These are phyloP conservation scores for Pseudotulostoma volvatum DNA, from an alignment of 495 filamentous ascomycete species.

Conservation along the genomic window DNA sequence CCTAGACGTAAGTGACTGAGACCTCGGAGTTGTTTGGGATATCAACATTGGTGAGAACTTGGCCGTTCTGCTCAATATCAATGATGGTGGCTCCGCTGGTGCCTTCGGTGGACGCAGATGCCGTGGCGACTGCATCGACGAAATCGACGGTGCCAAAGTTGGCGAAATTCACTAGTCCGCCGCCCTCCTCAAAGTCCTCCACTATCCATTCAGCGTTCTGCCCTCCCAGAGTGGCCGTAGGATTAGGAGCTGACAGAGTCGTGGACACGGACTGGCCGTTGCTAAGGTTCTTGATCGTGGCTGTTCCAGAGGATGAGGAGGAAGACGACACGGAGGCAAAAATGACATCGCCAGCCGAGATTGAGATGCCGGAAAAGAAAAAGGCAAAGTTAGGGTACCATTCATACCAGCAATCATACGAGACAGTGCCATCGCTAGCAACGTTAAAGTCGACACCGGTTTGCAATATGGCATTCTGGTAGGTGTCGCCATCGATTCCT, in stretches of 20 bases:
- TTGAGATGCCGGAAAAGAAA: constrained; percentile 34
- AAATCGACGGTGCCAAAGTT: constrained; percentile 38
- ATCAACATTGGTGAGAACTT: constrained; percentile 31
- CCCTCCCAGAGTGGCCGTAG: constrained; percentile 20
- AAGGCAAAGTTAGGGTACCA: constrained; percentile 44
- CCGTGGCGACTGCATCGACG: constrained; percentile 24
- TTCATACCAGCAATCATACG: constrained; percentile 46
- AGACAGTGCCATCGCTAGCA: constrained; percentile 13
- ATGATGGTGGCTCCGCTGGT: constrained; percentile 29
- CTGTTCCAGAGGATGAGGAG: constrained; percentile 33
- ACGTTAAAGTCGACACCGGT: constrained; percentile 44
- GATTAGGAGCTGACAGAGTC: constrained; percentile 25
- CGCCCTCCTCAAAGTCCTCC: constrained; percentile 40
- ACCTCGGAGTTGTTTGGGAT: constrained; percentile 23
- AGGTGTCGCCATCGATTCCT: constrained; percentile 44
- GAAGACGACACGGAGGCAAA: constrained; percentile 34
- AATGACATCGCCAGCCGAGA: constrained; percentile 39
- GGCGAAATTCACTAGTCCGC: constrained; percentile 32
- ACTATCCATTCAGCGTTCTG: constrained; percentile 51
- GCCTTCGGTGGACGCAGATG: constrained; percentile 12
- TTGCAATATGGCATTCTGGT: constrained; percentile 39
- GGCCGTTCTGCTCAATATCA: constrained; percentile 34
- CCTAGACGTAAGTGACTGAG: constrained; percentile 20
- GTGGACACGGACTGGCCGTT: constrained; percentile 38
- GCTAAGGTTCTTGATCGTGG: constrained; percentile 36